Evolutionary conservation across 208 protist species (phyloP).

Genomic region (Angomonas deanei): DNA sequence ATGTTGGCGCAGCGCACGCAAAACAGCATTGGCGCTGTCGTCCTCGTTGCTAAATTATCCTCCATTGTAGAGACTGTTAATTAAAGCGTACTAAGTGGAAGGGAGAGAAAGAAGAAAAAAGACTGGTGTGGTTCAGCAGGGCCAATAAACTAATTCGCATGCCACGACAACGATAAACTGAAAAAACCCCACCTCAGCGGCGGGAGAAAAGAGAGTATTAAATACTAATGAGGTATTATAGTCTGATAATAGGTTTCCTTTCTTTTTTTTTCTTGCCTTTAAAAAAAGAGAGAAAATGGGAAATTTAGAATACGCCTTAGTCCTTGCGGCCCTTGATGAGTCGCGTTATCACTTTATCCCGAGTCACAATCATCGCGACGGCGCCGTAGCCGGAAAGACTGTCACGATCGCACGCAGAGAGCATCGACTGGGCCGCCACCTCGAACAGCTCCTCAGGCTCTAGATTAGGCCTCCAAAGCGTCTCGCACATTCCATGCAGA

Average conservation of each 20-base stretch:
- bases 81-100: conserved; percentile 14
- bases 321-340: conserved; percentile 89
- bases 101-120: conserved; percentile 6
- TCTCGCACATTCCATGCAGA: conserved; percentile 98
- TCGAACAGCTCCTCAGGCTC: conserved; percentile 97
- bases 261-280: neutral
- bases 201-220: neutral
- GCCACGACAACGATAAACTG: neutral
- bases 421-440: conserved; percentile 91
- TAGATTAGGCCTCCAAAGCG: conserved; percentile 93
- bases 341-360: conserved; percentile 73
- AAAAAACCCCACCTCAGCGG: neutral
- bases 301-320: too few relatives aligned
- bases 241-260: neutral
- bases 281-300: neutral
- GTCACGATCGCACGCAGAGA: conserved; percentile 96
- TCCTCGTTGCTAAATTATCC: conserved; percentile 27
- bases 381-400: conserved; percentile 96
- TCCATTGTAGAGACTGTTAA: neutral
- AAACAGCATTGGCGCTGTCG: conserved; percentile 84
- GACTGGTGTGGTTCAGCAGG: neutral
- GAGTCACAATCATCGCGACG: conserved; percentile 89
- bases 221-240: neutral
- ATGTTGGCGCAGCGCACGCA: conserved; percentile 84
- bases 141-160: conserved; percentile 4